These are phyloP conservation scores for Xerocomus amazonicus DNA, from an alignment of 1,284 basidiomycete genomes.

Conservation along the genomic window DNA sequence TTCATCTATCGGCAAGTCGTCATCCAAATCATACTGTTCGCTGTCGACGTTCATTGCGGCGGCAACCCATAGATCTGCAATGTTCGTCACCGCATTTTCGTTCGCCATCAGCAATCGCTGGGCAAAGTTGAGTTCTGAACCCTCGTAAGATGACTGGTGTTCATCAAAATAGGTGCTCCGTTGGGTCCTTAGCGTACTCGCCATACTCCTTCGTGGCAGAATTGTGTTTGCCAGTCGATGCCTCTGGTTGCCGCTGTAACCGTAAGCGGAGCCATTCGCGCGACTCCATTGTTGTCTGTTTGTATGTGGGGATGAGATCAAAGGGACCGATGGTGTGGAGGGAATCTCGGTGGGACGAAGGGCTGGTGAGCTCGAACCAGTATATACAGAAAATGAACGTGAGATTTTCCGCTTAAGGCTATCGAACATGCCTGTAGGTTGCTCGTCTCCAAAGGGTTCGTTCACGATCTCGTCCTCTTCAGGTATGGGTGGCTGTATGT, in stretches of 20 bases:
- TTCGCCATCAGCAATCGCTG: constrained; percentile 90
- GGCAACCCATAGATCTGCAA: constrained; percentile 91
- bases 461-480: constrained; percentile 52
- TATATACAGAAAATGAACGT: constrained; percentile 55
- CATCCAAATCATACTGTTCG: constrained; percentile 34
- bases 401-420: constrained; percentile 45
- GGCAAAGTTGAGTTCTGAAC: constrained; percentile 73
- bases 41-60: constrained; percentile 84
- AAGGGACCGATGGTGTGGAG: constrained; percentile 41
- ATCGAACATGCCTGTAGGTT: constrained; percentile 37
- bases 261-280: constrained; percentile 74
- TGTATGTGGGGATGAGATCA: constrained; percentile 41
- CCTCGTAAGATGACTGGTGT: constrained; percentile 37
- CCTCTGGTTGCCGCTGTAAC: constrained; percentile 58
- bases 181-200: constrained; percentile 44
- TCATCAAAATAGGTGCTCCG: constrained; percentile 45
- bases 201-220: constrained; percentile 39
- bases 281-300: constrained; percentile 51
- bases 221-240: constrained; percentile 41
- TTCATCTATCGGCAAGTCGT: constrained; percentile 18
- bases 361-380: constrained; percentile 31
- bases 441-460: constrained; percentile 48
- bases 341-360: constrained; percentile 43
- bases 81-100: constrained; percentile 84
- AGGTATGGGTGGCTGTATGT: constrained; percentile 45